phyloP scores from a whole-genome alignment of 2,329 filamentous ascomycete species.

The Macrophomina tecta region DNA sequence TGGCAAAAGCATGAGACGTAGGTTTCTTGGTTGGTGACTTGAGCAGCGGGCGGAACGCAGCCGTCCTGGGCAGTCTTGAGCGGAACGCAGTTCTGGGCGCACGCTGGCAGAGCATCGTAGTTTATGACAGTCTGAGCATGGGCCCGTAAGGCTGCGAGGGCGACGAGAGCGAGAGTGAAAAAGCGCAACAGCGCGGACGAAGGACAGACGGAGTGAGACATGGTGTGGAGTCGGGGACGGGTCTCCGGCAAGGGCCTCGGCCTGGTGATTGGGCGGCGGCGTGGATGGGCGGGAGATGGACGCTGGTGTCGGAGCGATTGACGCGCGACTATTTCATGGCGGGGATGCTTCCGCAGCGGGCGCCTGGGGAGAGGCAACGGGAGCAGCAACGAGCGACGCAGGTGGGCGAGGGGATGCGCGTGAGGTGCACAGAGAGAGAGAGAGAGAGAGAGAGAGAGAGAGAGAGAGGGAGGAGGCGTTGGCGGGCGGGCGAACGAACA shows the following conservation, averaged over 20 bases:
- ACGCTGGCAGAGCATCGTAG: conserved; percentile 43
- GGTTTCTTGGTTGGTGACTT: conserved; percentile 55
- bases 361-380: background rate
- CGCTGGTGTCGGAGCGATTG: background rate
- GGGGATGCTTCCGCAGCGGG: background rate
- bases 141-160: background rate
- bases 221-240: conserved; percentile 14
- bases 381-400: background rate
- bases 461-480: conserved; percentile 2
- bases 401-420: background rate
- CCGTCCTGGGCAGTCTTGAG: conserved; percentile 65
- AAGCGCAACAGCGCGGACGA: conserved; percentile 13
- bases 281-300: conserved; percentile 8
- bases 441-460: background rate
- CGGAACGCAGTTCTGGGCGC: conserved; percentile 42
- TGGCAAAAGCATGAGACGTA: conserved; percentile 78
- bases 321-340: conserved; percentile 20
- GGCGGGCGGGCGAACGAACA: background rate
- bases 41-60: conserved; percentile 67
- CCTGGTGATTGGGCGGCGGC: background rate
- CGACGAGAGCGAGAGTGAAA: background rate
- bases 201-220: conserved; percentile 17
- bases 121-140: conserved; percentile 29
- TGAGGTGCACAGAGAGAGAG: background rate
- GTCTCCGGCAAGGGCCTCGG: background rate